Percentiles rank a stretch among this genome's conserved stretches.
Conservation (phyloP, 2,329 filamentous ascomycete species). For the Aureobasidium lini region DNA sequence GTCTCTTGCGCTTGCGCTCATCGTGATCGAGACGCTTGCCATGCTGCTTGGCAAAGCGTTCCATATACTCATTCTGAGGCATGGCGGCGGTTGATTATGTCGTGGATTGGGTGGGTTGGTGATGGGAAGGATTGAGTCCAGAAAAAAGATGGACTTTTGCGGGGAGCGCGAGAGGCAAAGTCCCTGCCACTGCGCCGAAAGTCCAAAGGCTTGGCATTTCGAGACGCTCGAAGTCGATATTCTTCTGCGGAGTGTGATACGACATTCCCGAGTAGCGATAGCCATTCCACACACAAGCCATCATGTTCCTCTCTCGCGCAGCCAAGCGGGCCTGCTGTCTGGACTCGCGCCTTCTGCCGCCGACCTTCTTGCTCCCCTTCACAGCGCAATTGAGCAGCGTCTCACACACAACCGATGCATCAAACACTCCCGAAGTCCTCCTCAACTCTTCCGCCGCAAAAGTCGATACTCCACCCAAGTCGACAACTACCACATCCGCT, state of each 20-base stretch:
- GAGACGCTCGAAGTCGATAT: background rate
- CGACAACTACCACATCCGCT: background rate
- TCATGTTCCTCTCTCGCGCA: conserved; percentile 41
- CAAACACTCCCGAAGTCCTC: conserved; percentile 24
- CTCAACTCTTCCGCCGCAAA: conserved; percentile 8
- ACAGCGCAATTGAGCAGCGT: conserved; percentile 39
- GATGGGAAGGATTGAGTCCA: background rate
- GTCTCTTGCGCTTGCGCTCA: conserved; percentile 78
- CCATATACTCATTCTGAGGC: conserved; percentile 75
- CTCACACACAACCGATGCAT: conserved; percentile 31
- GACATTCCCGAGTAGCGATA: background rate
- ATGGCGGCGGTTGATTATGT: conserved; percentile 30
- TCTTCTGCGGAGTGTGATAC: background rate
- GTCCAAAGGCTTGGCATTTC: background rate
- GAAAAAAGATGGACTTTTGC: conserved; percentile 1
- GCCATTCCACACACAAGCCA: conserved; percentile 12
- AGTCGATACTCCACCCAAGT: background rate
- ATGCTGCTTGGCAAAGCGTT: conserved; percentile 62
- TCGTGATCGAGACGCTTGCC: conserved; percentile 65
- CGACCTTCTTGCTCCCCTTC: conserved; percentile 46
- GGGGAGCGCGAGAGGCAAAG: conserved; percentile 5
- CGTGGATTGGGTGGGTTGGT: conserved; percentile 3
- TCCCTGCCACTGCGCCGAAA: background rate
- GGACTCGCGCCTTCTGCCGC: conserved; percentile 51
- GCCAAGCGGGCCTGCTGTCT: conserved; percentile 53